Conservation (phyloP, 768 basidiomycete species). For the Asterophora lycoperdoides region DNA sequence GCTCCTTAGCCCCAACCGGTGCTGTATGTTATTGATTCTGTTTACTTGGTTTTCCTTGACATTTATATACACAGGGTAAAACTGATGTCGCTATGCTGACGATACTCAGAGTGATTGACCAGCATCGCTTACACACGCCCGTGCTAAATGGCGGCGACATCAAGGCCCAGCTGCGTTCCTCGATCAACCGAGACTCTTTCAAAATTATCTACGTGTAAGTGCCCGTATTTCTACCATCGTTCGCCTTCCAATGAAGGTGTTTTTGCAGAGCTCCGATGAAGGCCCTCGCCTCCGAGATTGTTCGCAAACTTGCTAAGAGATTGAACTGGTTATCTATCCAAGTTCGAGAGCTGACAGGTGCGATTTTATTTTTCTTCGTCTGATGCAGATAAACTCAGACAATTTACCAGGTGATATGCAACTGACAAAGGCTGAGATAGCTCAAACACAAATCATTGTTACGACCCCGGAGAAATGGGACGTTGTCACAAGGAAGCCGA, state of each 20-base stretch:
- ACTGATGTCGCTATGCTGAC: slow-evolving; percentile 96
- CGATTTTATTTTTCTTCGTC: slow-evolving; percentile 7
- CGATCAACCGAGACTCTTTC: slow-evolving; percentile 70
- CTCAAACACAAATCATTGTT: slow-evolving; percentile 94
- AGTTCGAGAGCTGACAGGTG: slow-evolving; percentile 89
- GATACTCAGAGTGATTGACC: slow-evolving; percentile 82
- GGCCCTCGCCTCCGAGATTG: slow-evolving; percentile 92
- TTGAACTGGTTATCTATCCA: slow-evolving; percentile 82
- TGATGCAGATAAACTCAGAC: slow-evolving; percentile 17
- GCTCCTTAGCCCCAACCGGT: slow-evolving; percentile 83
- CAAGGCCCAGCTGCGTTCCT: slow-evolving; percentile 34
- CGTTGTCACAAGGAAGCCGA: slow-evolving; percentile 95
- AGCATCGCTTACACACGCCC: slow-evolving; percentile 42
- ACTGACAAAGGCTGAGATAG: slow-evolving; percentile 88
- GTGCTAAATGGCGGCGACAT: neutral
- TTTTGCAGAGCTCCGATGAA: slow-evolving; percentile 89
- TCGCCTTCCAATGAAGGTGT: neutral
- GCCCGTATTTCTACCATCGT: neutral
- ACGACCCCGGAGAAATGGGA: slow-evolving; percentile 99
- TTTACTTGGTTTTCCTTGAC: slow-evolving; percentile 8
- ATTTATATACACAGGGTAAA: slow-evolving; percentile 69
- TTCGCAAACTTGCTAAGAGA: slow-evolving; percentile 86
- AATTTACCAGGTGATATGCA: slow-evolving; percentile 81
- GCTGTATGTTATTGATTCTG: slow-evolving; percentile 59
- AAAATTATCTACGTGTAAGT: slow-evolving; percentile 96